phyloP scores from a whole-genome alignment of 163 green algal genomes.

The Chloromonas sp. region DNA sequence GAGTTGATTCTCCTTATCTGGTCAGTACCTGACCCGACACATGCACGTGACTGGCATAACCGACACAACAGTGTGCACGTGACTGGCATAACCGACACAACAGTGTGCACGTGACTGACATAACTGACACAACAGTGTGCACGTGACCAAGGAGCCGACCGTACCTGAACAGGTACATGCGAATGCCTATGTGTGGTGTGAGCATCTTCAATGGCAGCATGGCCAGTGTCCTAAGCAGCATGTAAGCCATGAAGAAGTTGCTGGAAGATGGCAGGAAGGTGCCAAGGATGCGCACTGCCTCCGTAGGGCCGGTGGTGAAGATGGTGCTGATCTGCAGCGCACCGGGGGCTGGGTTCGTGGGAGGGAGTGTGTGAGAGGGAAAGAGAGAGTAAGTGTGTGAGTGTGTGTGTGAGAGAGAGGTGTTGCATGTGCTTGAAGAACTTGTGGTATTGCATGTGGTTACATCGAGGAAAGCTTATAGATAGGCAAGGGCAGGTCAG shows the following conservation, averaged over 20 bases:
- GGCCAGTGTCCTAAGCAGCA: constrained; percentile 29
- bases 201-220: constrained; percentile 19
- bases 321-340: constrained; percentile 6
- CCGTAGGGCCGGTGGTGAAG: constrained; percentile 8
- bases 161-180: constrained; percentile 39
- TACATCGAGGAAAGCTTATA: no score
- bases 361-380: no score
- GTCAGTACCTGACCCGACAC: no score
- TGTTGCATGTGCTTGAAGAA: no score
- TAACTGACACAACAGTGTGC: neutral
- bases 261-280: constrained; percentile 65
- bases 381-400: no score
- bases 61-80: neutral
- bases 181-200: constrained; percentile 53
- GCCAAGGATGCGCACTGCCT: constrained; percentile 59
- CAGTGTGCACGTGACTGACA: neutral
- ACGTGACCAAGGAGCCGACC: constrained; percentile 8
- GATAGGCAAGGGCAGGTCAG: no score
- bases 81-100: neutral
- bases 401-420: no score
- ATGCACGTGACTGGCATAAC: no score
- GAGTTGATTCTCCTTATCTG: no score
- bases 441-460: no score
- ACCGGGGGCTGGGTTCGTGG: neutral
- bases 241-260: constrained; percentile 91